Base-by-base conservation (phyloP, 2,329 filamentous ascomycete species). In the Pezicula neosporulosa region DNA sequence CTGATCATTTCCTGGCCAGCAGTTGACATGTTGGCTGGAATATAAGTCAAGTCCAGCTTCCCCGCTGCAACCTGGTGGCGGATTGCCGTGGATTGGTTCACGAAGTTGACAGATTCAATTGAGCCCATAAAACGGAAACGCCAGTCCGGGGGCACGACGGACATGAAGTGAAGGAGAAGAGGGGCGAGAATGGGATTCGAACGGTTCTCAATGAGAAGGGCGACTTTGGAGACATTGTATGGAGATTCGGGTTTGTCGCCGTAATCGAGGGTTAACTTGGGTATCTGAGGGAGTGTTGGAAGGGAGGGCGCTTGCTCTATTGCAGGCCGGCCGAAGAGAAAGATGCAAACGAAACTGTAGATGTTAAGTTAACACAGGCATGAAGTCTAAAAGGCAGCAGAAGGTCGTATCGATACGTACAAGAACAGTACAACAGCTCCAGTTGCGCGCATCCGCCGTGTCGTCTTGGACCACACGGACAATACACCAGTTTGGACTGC, bases 91-190 rank as follows among this genome's bases (percentile, higher is more conserved):
- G 71, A 74, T 48, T 58, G 44, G 63, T 78, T 78, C 60, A 80
- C 61, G 54, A 59, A 59, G 35, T 67, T 65, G 27, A 81, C 72
- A 7, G 74, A 76, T 47, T 71, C 69, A 19, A 62, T 28, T 13
- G 74, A 78, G 49, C 78, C 78, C 71, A 81, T 78, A 69, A 81
- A 81, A 38, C 73, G 72, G 67, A 81, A 80, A 28, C 72, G 74
- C 79, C 79, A 82, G 66, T 81, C 77, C 1, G 77, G 74, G 4
- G 78, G 78, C 2, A 82, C 74, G 18, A 81, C 76, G 4, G 74
- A 69, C 56, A 80, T 80, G 67, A 81, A 79, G 61, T 82, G 78
- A 21, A 81, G 69, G 63, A 81, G 68, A 37, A 80, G 68, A 1
- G 79, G 78, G 3, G 77, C 77, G 39, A 82, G 72, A 54, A 75